Percentiles rank a stretch among this genome's conserved stretches.
Evolutionary conservation across 768 basidiomycete species (phyloP).

Genomic region (Tulasnella sp.): DNA sequence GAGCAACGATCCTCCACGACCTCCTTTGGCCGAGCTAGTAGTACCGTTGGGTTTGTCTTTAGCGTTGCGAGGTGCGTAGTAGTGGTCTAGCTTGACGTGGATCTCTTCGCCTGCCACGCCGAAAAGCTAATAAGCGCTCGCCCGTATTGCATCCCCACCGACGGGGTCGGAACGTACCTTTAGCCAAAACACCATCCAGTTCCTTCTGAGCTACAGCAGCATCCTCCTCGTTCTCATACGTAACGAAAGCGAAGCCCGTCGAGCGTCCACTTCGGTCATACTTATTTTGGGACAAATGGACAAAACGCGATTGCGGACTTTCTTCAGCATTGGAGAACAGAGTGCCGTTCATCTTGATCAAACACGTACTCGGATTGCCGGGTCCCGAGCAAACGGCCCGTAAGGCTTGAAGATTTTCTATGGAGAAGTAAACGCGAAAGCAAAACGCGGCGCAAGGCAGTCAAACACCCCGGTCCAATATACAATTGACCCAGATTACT

Average conservation of each 20-base stretch:
- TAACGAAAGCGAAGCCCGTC: conserved; percentile 68
- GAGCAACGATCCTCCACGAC: background rate
- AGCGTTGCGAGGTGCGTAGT: background rate
- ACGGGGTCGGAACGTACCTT: conserved; percentile 46
- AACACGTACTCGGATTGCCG: conserved; percentile 83
- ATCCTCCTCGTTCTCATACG: conserved; percentile 69
- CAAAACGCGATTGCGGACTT: background rate
- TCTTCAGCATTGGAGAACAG: background rate
- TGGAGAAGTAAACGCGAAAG: background rate
- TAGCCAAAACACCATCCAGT: conserved; percentile 79
- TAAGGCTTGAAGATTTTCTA: conserved; percentile 87
- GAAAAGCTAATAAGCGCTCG: background rate
- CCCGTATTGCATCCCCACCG: no score
- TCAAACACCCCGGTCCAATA: background rate
- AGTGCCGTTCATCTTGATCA: background rate
- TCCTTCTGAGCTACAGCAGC: conserved; percentile 78
- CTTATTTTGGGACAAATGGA: conserved; percentile 34
- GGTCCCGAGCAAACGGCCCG: conserved; percentile 88
- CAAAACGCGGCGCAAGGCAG: conserved; percentile 9
- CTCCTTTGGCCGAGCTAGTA: background rate
- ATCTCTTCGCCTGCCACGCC: background rate
- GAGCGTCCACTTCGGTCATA: conserved; percentile 96
- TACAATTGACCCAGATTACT: conserved; percentile 29
- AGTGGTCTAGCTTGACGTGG: background rate
- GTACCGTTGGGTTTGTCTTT: background rate